A percentile compares a stretch with the other conserved stretches of the same genome.
Evolutionary conservation across 2,329 filamentous ascomycete species (phyloP).

Genomic region (Calonectria ilicicola): DNA sequence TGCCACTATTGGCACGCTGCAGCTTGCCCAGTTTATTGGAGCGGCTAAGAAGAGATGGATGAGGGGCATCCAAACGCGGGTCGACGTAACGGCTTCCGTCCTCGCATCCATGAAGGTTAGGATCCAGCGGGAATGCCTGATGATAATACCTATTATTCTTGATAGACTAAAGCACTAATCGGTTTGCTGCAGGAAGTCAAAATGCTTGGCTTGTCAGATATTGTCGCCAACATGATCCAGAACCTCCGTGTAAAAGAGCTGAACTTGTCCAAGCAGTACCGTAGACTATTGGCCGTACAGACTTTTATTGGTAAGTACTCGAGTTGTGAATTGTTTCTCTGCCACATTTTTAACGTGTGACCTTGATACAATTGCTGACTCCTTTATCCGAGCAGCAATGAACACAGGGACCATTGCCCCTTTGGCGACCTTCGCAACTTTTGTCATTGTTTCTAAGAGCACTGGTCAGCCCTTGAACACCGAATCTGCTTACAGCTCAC

Average conservation of each 20-base stretch:
- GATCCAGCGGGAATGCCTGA: background rate
- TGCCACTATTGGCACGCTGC: slow-evolving; percentile 14
- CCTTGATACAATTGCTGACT: background rate
- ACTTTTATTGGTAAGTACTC: background rate
- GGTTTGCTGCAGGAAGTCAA: background rate
- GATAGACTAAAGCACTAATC: background rate
- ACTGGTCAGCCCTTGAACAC: slow-evolving; percentile 21
- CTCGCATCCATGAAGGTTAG: slow-evolving; percentile 27
- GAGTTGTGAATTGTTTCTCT: background rate
- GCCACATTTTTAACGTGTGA: background rate
- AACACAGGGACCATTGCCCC: slow-evolving; percentile 6
- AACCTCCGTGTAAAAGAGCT: background rate
- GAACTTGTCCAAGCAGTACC: background rate
- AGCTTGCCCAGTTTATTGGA: slow-evolving; percentile 24
- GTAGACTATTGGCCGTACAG: background rate
- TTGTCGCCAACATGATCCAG: background rate
- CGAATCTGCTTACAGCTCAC: slow-evolving; percentile 25
- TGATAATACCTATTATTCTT: background rate
- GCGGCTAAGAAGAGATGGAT: slow-evolving; percentile 24
- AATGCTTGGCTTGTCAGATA: background rate
- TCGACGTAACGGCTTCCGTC: slow-evolving; percentile 27
- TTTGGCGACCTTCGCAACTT: slow-evolving; percentile 26
- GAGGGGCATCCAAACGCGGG: slow-evolving; percentile 25
- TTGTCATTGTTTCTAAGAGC: slow-evolving; percentile 21
- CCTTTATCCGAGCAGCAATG: background rate